Conservation (phyloP, 176 grass and related monocot genomes). For the sorghum (Sorghum bicolor) region Sorghum_bicolor_NCBIv3 NC_012874.2:68619001-68619500, state of each 20-base stretch:
- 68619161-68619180: background rate
- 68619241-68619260: constrained; percentile 42
- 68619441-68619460: background rate
- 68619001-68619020: too few species aligned
- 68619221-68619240: constrained; percentile 27
- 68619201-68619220: constrained; percentile 33
- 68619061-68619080: too few species aligned
- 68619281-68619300: constrained; percentile 42
- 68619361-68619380: constrained; percentile 52
- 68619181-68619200: constrained; percentile 37
- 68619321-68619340: constrained; percentile 38
- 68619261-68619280: constrained; percentile 10
- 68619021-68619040: too few species aligned
- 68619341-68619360: constrained; percentile 50
- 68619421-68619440: constrained; percentile 39
- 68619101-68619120: background rate
- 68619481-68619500: too few species aligned
- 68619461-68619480: too few species aligned
- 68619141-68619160: constrained; percentile 34
- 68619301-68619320: constrained; percentile 24
- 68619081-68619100: constrained; percentile 42
- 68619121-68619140: constrained; percentile 36
- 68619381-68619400: constrained; percentile 43
- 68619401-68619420: constrained; percentile 10
- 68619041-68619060: too few species aligned